A percentile compares a stretch with the other conserved stretches of the same genome.
Evolutionary conservation across 129 eudicot species (phyloP).

Genomic region (Heracleum sosnowskyi): DNA sequence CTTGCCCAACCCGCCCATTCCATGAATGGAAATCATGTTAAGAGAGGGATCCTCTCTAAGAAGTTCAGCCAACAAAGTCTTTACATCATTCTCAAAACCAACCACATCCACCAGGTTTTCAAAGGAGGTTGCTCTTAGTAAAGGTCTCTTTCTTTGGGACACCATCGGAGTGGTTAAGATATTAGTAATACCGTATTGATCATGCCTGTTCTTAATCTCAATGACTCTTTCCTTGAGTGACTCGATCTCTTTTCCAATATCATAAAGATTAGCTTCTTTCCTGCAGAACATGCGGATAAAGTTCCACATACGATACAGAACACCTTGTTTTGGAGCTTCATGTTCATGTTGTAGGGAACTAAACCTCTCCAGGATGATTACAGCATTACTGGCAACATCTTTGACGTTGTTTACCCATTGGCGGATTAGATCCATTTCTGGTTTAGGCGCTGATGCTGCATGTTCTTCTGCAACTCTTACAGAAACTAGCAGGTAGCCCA

Average conservation of each 20-base stretch:
- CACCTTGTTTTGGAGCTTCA: background rate
- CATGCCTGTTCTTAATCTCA: background rate
- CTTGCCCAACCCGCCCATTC: background rate
- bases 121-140: background rate
- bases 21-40: background rate
- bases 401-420: conserved; percentile 12
- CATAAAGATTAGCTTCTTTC: background rate
- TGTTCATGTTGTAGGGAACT: no score
- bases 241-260: background rate
- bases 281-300: background rate
- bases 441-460: background rate
- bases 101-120: background rate
- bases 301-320: background rate
- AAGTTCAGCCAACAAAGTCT: background rate
- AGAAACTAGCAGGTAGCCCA: background rate
- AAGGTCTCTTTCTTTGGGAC: background rate
- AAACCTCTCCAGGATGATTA: conserved; percentile 1
- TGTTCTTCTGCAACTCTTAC: conserved; percentile 15
- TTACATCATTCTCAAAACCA: background rate
- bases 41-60: background rate
- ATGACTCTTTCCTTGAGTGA: background rate
- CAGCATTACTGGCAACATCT: conserved; percentile 6
- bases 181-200: background rate
- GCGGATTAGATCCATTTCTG: background rate
- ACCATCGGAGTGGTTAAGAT: background rate